phyloP scores from a whole-genome alignment of 2,329 filamentous ascomycete genomes.

The Epichloe festucae region DNA sequence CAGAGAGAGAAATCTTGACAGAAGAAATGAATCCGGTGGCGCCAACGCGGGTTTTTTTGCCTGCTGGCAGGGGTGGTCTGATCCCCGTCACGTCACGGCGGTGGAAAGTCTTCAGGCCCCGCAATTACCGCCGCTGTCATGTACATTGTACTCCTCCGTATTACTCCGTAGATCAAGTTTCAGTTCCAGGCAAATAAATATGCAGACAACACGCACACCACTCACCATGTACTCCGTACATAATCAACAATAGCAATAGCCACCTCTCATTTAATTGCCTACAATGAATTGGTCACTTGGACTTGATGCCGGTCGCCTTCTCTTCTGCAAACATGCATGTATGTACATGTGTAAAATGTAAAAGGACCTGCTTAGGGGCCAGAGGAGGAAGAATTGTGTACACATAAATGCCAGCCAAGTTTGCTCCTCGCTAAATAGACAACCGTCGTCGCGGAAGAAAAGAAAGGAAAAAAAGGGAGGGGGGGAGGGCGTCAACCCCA shows the following conservation, averaged over 20 bases:
- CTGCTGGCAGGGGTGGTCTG: too few species aligned
- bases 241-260: not conserved
- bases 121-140: too few species aligned
- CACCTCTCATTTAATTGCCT: not conserved
- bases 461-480: not conserved
- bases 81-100: too few species aligned
- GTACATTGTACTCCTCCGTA: too few species aligned
- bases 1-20: too few species aligned
- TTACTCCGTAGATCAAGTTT: too few species aligned
- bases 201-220: too few species aligned
- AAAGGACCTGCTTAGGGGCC: not conserved
- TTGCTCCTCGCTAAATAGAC: constrained; percentile 7
- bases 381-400: not conserved
- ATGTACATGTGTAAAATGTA: not conserved
- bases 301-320: not conserved
- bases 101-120: too few species aligned
- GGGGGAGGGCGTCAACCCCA: not conserved
- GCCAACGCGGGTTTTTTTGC: too few species aligned
- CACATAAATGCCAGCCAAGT: constrained; percentile 1
- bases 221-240: too few species aligned
- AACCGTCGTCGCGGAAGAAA: not conserved
- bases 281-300: not conserved
- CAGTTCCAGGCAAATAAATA: too few species aligned
- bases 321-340: not conserved
- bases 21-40: too few species aligned